Percentiles rank a stretch among this genome's conserved stretches.
Evolutionary conservation across 768 basidiomycete species (phyloP).

Genomic region (Leccinum barrowsii): DNA sequence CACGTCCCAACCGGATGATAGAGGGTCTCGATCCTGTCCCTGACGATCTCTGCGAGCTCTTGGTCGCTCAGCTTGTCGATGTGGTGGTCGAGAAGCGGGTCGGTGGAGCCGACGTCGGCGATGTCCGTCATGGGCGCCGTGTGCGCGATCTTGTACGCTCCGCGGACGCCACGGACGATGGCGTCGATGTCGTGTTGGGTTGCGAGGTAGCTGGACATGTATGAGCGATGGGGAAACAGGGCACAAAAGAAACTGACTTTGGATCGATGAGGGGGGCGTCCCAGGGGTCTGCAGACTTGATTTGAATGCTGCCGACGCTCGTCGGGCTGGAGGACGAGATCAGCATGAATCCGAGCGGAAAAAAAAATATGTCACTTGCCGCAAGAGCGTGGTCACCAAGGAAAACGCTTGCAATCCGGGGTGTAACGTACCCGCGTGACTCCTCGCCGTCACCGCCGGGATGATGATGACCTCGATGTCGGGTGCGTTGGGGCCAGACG

Average conservation of each 20-base stretch:
- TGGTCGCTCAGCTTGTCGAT: conserved; percentile 32
- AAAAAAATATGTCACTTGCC: conserved; percentile 10
- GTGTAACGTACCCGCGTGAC: not conserved
- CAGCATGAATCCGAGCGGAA: not conserved
- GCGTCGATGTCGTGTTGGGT: conserved; percentile 38
- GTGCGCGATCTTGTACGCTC: conserved; percentile 36
- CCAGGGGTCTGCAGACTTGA: conserved; percentile 40
- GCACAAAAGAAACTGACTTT: conserved; percentile 27
- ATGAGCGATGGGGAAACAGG: not conserved
- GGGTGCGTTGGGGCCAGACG: conserved; percentile 29
- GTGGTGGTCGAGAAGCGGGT: conserved; percentile 37
- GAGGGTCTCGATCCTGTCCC: conserved; percentile 36
- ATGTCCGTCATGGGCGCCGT: conserved; percentile 37
- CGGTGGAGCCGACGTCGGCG: conserved; percentile 29
- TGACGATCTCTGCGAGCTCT: conserved; percentile 34
- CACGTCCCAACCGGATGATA: conserved; percentile 44
- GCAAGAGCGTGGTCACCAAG: conserved; percentile 21
- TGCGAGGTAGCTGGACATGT: conserved; percentile 38
- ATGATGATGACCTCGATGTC: conserved; percentile 27
- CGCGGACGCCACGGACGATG: conserved; percentile 40
- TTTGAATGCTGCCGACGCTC: conserved; percentile 38
- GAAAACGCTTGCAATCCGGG: conserved; percentile 15
- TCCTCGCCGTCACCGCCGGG: not conserved
- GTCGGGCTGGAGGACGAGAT: conserved; percentile 34
- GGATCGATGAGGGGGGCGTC: conserved; percentile 45